Evolutionary conservation across 2,329 filamentous ascomycete genomes (phyloP), one percentile per base, ranked within the genome.

Genomic region (Furcasterigmium furcatum): DNA sequence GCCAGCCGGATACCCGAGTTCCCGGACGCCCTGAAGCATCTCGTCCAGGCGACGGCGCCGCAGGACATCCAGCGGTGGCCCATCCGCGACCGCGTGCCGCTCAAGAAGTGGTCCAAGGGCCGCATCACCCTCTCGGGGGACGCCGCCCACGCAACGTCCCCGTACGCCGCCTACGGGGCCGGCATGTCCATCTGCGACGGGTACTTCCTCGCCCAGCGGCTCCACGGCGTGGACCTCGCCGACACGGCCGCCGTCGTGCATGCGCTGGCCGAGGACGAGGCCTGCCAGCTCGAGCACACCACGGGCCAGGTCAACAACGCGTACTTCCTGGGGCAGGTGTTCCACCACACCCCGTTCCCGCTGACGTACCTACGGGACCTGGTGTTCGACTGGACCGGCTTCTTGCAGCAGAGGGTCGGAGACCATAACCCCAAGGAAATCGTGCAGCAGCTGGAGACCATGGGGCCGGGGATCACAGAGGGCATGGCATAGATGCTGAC

Each of bases 81-180:
- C 18, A 54, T 54, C 44, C 46, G 48, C 21, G 48, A 54, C 29
- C 44, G 48, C 10, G 48, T 48, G 8, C 48, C 51, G 3, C 30
- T 54, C 3, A 47, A 44, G n/a, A 32, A 45, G 13, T 54, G 51
- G 52, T 51, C 46, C 18, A 50, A 50, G 36, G 52, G 52, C 5
- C 20, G 51, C 9, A 43, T 54, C 7, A 50, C 45, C 10, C 44
- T 51, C 9, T 48, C 48, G 6, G 52, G 52, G 13, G 52, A 54
- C 20, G 52, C 52, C 16, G 52, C 48, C 7, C 51, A 54, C 14
- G 48, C 52, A 14, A 52, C 46, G 25, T 54, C 52, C 19, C 52
- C 51, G 8, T 53, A 53, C 38, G 52, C 51, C 14, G 50, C 51
- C 8, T 53, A 54, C 40, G 51, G 51, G n/a, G 49, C 49, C 3